phyloP scores from a whole-genome alignment of 768 basidiomycete genomes.

The Multifurca ochricompacta region DNA sequence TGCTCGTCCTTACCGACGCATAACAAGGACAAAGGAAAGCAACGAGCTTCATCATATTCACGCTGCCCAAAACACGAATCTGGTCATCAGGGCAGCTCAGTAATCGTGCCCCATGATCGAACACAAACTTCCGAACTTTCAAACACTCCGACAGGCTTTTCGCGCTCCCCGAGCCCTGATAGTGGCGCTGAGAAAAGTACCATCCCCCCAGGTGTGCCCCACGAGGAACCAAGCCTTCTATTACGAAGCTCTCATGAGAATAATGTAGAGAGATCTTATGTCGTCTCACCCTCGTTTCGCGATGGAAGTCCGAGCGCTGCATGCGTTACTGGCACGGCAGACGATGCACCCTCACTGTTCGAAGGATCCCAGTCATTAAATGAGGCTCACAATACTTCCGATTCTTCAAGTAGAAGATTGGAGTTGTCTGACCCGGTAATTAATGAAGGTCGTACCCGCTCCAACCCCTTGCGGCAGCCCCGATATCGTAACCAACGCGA shows the following conservation, averaged over 20 bases:
- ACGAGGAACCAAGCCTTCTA: background rate
- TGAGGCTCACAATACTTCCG: background rate
- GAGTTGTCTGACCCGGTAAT: background rate
- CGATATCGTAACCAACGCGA: conserved; percentile 39
- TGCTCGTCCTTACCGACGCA: background rate
- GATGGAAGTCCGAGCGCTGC: background rate
- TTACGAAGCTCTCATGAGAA: background rate
- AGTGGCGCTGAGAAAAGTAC: background rate
- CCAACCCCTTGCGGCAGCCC: conserved; percentile 21
- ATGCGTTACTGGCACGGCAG: background rate
- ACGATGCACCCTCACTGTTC: background rate
- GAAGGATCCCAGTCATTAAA: background rate
- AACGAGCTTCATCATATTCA: background rate
- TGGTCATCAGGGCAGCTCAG: background rate
- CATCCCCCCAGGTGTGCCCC: background rate
- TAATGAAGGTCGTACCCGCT: background rate
- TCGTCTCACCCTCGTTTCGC: background rate
- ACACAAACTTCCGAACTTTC: background rate
- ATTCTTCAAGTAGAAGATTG: background rate
- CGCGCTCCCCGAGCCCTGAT: background rate
- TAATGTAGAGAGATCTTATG: background rate
- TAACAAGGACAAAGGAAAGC: conserved; percentile 6
- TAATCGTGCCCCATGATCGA: background rate
- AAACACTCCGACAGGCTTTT: background rate
- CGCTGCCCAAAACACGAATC: background rate